Percentiles rank a stretch among this genome's conserved stretches.
These are phyloP conservation scores for Pichia sp. DNA, from an alignment of 1,139 yeast genomes.

Conservation along the genomic window DNA sequence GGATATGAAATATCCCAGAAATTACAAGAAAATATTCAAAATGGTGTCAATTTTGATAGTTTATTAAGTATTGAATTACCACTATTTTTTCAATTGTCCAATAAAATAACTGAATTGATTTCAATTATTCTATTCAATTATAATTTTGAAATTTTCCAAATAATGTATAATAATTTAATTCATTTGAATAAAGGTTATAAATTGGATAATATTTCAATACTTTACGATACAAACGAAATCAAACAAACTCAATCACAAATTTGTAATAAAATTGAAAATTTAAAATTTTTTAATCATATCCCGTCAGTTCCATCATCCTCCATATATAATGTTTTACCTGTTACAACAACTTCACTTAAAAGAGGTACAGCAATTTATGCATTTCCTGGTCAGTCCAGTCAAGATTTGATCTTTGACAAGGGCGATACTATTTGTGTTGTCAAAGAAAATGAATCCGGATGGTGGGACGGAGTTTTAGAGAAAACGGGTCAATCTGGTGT, in stretches of 20 bases:
- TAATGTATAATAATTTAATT: conserved; percentile 19
- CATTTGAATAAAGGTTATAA: conserved; percentile 15
- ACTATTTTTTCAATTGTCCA: conserved; percentile 30
- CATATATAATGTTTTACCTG: not conserved
- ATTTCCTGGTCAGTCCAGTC: conserved; percentile 31
- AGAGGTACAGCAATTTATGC: conserved; percentile 33
- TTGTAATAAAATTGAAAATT: conserved; percentile 20
- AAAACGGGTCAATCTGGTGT: conserved; percentile 31
- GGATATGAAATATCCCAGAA: conserved; percentile 33
- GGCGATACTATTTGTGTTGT: conserved; percentile 36
- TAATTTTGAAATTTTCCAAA: conserved; percentile 31
- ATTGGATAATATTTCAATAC: conserved; percentile 7
- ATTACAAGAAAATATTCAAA: conserved; percentile 22
- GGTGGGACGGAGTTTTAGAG: conserved; percentile 41
- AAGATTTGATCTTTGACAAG: conserved; percentile 34
- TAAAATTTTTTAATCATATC: conserved; percentile 2
- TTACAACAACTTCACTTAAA: not conserved
- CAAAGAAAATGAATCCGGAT: conserved; percentile 29
- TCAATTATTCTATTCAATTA: conserved; percentile 31
- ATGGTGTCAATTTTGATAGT: conserved; percentile 24
- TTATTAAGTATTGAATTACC: conserved; percentile 31
- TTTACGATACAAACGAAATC: conserved; percentile 13
- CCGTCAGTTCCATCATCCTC: not conserved
- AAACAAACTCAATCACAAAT: conserved; percentile 12
- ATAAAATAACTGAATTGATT: conserved; percentile 28